Evolutionary conservation across 768 basidiomycete species (phyloP).

Genomic region (Punctularia strigosozonata): DNA sequence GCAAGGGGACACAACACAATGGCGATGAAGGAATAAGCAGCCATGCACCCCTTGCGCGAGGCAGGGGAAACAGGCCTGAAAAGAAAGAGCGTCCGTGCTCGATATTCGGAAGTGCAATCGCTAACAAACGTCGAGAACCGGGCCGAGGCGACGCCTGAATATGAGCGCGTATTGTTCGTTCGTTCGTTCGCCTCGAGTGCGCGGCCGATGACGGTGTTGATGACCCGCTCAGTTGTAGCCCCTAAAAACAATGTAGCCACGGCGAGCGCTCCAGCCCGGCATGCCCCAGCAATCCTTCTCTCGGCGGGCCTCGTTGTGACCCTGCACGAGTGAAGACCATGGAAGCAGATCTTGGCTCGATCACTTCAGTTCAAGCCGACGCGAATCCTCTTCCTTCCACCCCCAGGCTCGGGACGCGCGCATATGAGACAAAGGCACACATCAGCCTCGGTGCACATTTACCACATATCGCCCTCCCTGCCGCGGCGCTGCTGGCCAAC

Average conservation of each 20-base stretch:
- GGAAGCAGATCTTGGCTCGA: too few relatives aligned
- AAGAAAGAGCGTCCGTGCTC: background rate
- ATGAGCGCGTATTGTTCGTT: too few relatives aligned
- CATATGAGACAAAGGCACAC: too few relatives aligned
- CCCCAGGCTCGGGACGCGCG: too few relatives aligned
- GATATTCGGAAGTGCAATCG: background rate
- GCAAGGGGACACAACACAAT: background rate
- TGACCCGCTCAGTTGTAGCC: too few relatives aligned
- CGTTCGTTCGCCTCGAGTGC: too few relatives aligned
- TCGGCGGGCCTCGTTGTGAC: background rate
- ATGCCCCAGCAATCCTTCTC: background rate
- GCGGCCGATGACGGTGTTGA: too few relatives aligned
- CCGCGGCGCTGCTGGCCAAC: constrained; percentile 35
- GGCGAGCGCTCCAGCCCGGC: too few relatives aligned
- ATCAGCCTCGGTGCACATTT: constrained; percentile 14
- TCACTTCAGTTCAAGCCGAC: too few relatives aligned
- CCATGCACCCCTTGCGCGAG: background rate
- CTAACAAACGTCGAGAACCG: background rate
- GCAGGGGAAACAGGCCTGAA: background rate
- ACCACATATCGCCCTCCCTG: constrained; percentile 38
- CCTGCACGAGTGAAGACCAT: background rate
- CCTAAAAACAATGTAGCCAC: too few relatives aligned
- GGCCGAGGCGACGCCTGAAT: background rate
- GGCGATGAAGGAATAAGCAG: background rate
- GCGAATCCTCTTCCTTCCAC: too few relatives aligned